These are phyloP conservation scores for Davidsoniella neocaledoniae DNA, from an alignment of 2,329 filamentous ascomycete genomes.

Conservation along the genomic window DNA sequence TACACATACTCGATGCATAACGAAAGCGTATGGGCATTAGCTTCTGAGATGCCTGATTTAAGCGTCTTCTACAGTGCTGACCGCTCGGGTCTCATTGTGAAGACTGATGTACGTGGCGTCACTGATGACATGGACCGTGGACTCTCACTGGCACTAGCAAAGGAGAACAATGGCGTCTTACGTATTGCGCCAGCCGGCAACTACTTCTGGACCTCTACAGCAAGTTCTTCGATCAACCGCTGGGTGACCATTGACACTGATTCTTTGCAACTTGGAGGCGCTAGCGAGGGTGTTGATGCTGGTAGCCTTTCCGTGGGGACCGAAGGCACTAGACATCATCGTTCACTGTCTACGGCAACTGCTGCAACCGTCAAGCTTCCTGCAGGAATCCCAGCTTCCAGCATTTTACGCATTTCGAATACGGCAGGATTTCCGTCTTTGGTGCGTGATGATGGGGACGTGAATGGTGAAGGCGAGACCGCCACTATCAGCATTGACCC, in stretches of 20 bases:
- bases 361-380: slow-evolving; percentile 20
- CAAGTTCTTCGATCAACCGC: slow-evolving; percentile 79
- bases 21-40: slow-evolving; percentile 92
- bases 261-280: slow-evolving; percentile 35
- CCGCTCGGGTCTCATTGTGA: slow-evolving; percentile 81
- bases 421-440: slow-evolving; percentile 57
- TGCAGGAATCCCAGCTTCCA: slow-evolving; percentile 55
- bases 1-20: slow-evolving; percentile 98
- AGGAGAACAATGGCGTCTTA: slow-evolving; percentile 73
- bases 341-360: slow-evolving; percentile 6
- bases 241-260: slow-evolving; percentile 78
- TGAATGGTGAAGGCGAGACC: slow-evolving; percentile 29
- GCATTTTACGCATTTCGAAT: slow-evolving; percentile 69
- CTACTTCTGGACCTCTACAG: slow-evolving; percentile 79
- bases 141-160: slow-evolving; percentile 72
- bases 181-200: slow-evolving; percentile 53
- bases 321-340: slow-evolving; percentile 1
- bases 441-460: slow-evolving; percentile 19
- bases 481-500: slow-evolving; percentile 29
- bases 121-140: slow-evolving; percentile 62
- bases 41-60: slow-evolving; percentile 70
- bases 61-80: slow-evolving; percentile 91
- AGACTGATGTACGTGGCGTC: slow-evolving; percentile 71
- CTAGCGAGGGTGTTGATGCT: not conserved
- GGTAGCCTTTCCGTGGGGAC: not conserved